Conservation (phyloP, 306 rosid genomes). For the Cicer bijugum region DNA sequence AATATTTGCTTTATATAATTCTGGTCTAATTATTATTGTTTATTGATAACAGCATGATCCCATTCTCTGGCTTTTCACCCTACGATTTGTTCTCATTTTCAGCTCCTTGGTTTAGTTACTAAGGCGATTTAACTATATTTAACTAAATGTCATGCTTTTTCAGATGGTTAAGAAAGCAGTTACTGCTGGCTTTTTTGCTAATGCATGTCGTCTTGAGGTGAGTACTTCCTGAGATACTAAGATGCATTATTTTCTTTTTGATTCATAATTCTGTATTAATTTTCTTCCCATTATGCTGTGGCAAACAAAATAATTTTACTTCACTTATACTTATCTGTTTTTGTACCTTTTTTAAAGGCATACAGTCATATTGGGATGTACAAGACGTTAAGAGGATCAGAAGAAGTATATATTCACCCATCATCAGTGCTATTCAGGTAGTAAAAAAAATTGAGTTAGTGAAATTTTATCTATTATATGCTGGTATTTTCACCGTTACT, state of each 20-base stretch:
- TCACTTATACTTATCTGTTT: constrained; percentile 30
- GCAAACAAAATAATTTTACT: constrained; percentile 25
- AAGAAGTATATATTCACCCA: constrained; percentile 91
- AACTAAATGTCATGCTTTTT: constrained; percentile 29
- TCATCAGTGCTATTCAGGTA: constrained; percentile 92
- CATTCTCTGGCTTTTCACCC: constrained; percentile 16
- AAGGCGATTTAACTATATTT: not conserved
- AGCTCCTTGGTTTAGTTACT: constrained; percentile 5
- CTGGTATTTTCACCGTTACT: constrained; percentile 16
- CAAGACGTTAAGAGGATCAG: constrained; percentile 83
- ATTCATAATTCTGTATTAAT: constrained; percentile 9
- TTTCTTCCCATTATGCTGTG: not conserved
- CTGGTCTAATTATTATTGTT: constrained; percentile 1
- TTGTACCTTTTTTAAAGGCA: constrained; percentile 55
- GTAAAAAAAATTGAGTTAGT: constrained; percentile 38
- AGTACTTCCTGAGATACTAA: constrained; percentile 39
- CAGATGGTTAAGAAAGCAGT: constrained; percentile 88
- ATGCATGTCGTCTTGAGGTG: constrained; percentile 80
- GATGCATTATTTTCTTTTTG: constrained; percentile 34
- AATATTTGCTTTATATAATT: not conserved
- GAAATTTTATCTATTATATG: constrained; percentile 14
- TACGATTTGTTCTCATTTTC: constrained; percentile 13
- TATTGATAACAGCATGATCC: not conserved
- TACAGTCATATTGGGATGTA: constrained; percentile 83
- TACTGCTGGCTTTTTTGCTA: constrained; percentile 78